These are phyloP conservation scores for Knoxdaviesia proteae DNA, from an alignment of 2,329 filamentous ascomycete genomes.

Conservation along the genomic window DNA sequence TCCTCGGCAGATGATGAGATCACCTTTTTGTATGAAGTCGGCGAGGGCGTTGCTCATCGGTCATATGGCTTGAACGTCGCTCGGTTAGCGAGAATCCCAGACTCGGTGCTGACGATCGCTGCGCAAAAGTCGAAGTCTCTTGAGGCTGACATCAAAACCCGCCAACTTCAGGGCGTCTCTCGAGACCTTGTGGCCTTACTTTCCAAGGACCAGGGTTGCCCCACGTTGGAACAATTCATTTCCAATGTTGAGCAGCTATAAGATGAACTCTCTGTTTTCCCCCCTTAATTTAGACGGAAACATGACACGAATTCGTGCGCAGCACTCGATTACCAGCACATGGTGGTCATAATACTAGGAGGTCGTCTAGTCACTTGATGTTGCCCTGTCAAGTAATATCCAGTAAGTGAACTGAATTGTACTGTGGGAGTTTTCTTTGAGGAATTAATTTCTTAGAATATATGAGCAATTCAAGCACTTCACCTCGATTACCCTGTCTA, in stretches of 20 bases:
- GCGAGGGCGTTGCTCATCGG: constrained; percentile 75
- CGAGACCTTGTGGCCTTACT: no score
- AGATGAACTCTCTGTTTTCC: neutral
- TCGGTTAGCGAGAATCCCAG: constrained; percentile 60
- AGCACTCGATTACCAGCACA: no score
- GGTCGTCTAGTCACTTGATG: no score
- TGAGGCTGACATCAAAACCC: constrained; percentile 49
- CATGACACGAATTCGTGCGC: no score
- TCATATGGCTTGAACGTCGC: constrained; percentile 93
- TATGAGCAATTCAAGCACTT: no score
- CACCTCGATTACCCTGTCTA: no score
- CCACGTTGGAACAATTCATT: constrained; percentile 26
- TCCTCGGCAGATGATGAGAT: constrained; percentile 50
- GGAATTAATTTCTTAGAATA: no score
- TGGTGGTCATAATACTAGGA: no score
- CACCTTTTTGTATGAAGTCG: constrained; percentile 86
- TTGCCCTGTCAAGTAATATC: no score
- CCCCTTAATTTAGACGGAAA: no score
- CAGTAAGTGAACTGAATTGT: no score
- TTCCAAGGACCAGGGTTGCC: constrained; percentile 13
- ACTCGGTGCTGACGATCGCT: constrained; percentile 57
- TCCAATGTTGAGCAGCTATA: constrained; percentile 39
- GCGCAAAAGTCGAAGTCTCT: constrained; percentile 60
- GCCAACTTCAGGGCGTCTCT: constrained; percentile 23
- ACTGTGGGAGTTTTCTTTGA: no score